Percentiles rank a stretch among this genome's conserved stretches.
phyloP scores from a whole-genome alignment of 164 flowering plant genomes.

The Vitis vinifera region DNA sequence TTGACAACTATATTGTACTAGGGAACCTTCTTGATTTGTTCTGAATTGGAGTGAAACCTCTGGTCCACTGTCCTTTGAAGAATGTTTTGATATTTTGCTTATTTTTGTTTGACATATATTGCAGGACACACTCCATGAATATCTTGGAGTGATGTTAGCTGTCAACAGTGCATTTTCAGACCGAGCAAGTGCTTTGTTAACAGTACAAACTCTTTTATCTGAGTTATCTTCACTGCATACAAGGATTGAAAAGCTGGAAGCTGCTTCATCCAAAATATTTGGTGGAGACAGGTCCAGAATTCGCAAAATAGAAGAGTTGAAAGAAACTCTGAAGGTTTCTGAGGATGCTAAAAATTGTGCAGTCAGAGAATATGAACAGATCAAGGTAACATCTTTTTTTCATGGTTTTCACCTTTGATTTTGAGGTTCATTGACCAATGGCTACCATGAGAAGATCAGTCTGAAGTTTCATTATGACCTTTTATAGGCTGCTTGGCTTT shows the following conservation, averaged over 20 bases:
- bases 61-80: background rate
- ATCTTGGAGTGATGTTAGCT: conserved; percentile 85
- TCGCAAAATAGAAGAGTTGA: conserved; percentile 74
- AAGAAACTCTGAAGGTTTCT: conserved; percentile 67
- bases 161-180: conserved; percentile 85
- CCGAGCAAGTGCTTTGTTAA: conserved; percentile 83
- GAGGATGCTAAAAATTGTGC: conserved; percentile 88
- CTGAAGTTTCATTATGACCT: too few relatives aligned
- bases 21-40: too few relatives aligned
- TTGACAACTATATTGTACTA: too few relatives aligned
- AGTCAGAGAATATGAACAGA: conserved; percentile 73
- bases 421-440: too few relatives aligned
- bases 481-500: too few relatives aligned
- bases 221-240: conserved; percentile 71
- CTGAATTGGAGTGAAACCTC: too few relatives aligned
- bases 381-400: conserved; percentile 58
- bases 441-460: too few relatives aligned
- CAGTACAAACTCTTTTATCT: conserved; percentile 85
- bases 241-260: conserved; percentile 80
- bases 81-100: background rate
- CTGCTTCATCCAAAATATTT: conserved; percentile 84
- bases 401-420: background rate
- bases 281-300: conserved; percentile 88
- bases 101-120: conserved; percentile 1
- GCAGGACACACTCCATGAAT: conserved; percentile 89